Evolutionary conservation across 805 yeast genomes (phyloP).

Genomic region (Saccharomycopsis babjevae): DNA sequence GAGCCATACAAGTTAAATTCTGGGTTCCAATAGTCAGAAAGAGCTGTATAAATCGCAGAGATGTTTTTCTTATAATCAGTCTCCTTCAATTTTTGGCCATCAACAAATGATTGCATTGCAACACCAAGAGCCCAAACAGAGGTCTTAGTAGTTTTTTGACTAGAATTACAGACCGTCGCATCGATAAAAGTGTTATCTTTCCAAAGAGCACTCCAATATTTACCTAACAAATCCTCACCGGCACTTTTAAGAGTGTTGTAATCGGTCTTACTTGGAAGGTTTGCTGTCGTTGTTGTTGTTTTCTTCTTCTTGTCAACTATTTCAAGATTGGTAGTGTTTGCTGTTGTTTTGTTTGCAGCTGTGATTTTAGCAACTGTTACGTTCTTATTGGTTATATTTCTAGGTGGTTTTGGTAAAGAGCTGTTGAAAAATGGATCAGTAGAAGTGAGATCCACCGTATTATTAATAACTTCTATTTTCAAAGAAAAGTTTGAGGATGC

Average conservation of each 20-base stretch:
- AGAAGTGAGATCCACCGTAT: background rate
- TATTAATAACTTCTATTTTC: background rate
- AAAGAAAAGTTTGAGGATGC: background rate
- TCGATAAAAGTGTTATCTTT: background rate
- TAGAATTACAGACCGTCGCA: background rate
- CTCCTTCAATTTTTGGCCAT: conserved; percentile 35
- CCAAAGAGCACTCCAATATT: conserved; percentile 10
- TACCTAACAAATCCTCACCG: conserved; percentile 3
- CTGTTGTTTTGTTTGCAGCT: too few species aligned
- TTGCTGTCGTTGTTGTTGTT: background rate
- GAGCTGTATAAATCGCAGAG: conserved; percentile 44
- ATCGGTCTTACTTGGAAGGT: background rate
- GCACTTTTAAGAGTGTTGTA: background rate
- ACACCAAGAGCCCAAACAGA: conserved; percentile 59
- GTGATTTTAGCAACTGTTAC: too few species aligned
- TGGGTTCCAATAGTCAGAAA: conserved; percentile 36
- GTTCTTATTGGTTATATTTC: background rate
- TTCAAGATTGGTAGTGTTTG: background rate
- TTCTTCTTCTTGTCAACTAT: background rate
- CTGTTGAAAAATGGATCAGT: background rate
- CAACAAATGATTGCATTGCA: conserved; percentile 56
- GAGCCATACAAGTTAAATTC: conserved; percentile 52
- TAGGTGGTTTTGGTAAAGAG: background rate
- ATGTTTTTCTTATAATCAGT: conserved; percentile 37
- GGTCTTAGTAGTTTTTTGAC: background rate